phyloP scores from a whole-genome alignment of 306 rosid genomes.

The Albizia julibrissin region DNA sequence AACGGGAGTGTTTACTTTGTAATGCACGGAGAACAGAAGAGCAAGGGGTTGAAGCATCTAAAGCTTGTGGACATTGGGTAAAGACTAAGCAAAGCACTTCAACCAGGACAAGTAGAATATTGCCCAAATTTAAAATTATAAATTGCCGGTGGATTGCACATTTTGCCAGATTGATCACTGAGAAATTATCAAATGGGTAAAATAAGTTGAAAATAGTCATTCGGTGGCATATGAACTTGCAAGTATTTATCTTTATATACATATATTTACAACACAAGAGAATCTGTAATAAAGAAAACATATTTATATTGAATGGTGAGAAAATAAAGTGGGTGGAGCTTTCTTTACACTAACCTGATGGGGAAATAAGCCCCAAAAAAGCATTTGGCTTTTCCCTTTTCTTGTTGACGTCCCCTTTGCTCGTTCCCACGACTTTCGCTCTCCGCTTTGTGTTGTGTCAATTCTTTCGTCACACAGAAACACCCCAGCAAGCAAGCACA shows the following conservation, averaged over 20 bases:
- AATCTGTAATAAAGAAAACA: slow-evolving; percentile 9
- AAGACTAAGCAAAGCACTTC: slow-evolving; percentile 56
- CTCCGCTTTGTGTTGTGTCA: slow-evolving; percentile 36
- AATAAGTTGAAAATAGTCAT: slow-evolving; percentile 40
- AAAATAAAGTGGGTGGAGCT: slow-evolving; percentile 51
- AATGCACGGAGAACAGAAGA: slow-evolving; percentile 43
- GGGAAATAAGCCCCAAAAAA: slow-evolving; percentile 60
- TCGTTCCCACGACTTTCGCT: slow-evolving; percentile 56
- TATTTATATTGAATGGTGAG: slow-evolving; percentile 34
- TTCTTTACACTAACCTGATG: slow-evolving; percentile 55
- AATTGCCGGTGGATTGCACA: slow-evolving; percentile 15
- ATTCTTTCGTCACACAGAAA: slow-evolving; percentile 32
- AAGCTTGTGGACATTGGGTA: slow-evolving; percentile 57
- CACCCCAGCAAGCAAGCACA: not conserved
- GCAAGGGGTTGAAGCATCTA: slow-evolving; percentile 56
- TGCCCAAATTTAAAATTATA: slow-evolving; percentile 3
- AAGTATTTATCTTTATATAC: not conserved
- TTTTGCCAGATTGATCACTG: slow-evolving; percentile 13
- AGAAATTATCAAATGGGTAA: slow-evolving; percentile 39
- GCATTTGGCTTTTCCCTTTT: slow-evolving; percentile 58
- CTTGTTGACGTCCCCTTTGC: slow-evolving; percentile 45
- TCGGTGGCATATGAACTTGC: slow-evolving; percentile 35
- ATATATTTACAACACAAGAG: not conserved
- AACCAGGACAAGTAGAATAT: slow-evolving; percentile 57
- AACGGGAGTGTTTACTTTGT: slow-evolving; percentile 44